Evolutionary conservation across 129 eudicot genomes (phyloP).

Genomic region (Escallonia rubra): DNA sequence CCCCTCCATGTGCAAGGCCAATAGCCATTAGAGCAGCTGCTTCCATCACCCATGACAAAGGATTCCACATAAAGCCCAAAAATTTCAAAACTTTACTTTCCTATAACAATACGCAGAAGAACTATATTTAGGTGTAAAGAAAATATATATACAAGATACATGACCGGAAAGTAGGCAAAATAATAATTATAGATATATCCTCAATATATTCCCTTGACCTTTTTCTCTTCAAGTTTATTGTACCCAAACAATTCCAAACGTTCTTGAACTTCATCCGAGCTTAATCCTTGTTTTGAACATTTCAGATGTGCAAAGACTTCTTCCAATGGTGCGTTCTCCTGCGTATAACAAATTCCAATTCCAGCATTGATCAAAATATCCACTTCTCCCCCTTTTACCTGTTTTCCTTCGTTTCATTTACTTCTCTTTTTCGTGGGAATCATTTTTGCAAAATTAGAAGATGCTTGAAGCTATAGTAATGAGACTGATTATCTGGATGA

Average conservation of each 20-base stretch:
- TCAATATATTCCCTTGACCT: not conserved
- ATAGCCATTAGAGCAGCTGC: slow-evolving; percentile 28
- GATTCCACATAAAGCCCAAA: slow-evolving; percentile 25
- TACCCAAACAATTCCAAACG: no score
- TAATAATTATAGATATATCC: not conserved
- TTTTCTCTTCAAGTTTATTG: slow-evolving; percentile 24
- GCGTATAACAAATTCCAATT: not conserved
- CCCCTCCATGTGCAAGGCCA: slow-evolving; percentile 51
- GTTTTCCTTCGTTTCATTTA: not conserved
- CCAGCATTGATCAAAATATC: not conserved
- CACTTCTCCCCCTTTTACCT: not conserved
- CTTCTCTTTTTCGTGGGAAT: not conserved
- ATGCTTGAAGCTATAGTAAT: no score
- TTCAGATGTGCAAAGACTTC: slow-evolving; percentile 17
- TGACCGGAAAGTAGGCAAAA: not conserved
- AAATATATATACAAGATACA: no score
- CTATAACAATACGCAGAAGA: not conserved
- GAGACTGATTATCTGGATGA: no score
- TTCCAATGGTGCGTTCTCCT: slow-evolving; percentile 19
- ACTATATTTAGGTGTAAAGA: not conserved
- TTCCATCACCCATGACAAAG: slow-evolving; percentile 29
- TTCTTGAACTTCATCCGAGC: not conserved
- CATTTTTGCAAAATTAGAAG: not conserved
- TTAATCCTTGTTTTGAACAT: slow-evolving; percentile 14
- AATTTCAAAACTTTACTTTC: slow-evolving; percentile 20